Percentiles rank a stretch among this genome's conserved stretches.
Evolutionary conservation across 2,329 filamentous ascomycete genomes (phyloP).

Genomic region (Aspergillus texensis): DNA sequence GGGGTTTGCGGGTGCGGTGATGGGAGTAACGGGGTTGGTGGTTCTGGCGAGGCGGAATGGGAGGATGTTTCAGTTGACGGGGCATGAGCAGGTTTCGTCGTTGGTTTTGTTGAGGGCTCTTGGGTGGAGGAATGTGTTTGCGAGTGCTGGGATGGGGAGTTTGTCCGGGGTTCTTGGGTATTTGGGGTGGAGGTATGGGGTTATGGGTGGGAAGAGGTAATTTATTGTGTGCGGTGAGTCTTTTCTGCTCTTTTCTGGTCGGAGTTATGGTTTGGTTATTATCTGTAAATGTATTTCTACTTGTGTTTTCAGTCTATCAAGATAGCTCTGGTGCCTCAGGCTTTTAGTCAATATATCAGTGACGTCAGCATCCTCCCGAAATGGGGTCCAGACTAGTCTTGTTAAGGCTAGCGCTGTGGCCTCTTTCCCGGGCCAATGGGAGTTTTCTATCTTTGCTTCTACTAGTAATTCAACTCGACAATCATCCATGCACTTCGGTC

Average conservation of each 20-base stretch:
- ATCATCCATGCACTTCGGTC: no score
- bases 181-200: conserved; percentile 6
- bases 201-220: neutral
- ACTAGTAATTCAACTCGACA: neutral
- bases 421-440: neutral
- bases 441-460: neutral
- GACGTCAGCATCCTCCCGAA: no score
- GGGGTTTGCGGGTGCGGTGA: conserved; percentile 8
- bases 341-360: no score
- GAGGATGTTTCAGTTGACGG: neutral
- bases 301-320: no score
- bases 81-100: neutral
- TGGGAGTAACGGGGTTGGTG: neutral
- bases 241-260: neutral
- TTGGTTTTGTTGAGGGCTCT: neutral
- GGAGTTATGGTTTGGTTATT: neutral
- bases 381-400: no score
- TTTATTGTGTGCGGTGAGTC: neutral
- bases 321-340: no score
- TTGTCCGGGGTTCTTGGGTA: conserved; percentile 11
- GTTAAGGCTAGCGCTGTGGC: no score
- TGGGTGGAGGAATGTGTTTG: conserved; percentile 5
- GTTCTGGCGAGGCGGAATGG: neutral
- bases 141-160: conserved; percentile 9
- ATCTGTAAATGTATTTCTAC: neutral